Evolutionary conservation across 2,329 filamentous ascomycete species (phyloP).

Genomic region (Cercospora beticola): DNA sequence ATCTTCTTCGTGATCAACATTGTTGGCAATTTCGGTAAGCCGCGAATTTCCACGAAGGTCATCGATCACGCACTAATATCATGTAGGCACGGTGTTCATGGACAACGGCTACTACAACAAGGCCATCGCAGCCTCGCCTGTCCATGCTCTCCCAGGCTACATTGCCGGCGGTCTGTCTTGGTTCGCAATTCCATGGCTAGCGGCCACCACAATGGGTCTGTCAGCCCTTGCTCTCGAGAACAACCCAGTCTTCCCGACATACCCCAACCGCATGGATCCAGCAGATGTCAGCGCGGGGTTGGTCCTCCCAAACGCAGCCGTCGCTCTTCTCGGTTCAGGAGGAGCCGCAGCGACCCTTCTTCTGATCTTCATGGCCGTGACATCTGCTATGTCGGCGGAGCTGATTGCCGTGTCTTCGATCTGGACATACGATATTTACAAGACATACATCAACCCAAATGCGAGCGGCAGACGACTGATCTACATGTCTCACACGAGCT

Average conservation of each 20-base stretch:
- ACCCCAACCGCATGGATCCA: conserved; percentile 67
- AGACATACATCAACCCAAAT: conserved; percentile 77
- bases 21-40: conserved; percentile 67
- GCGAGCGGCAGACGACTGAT: conserved; percentile 77
- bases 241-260: conserved; percentile 70
- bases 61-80: not conserved
- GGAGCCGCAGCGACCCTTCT: conserved; percentile 77
- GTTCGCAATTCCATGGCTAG: conserved; percentile 92
- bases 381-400: conserved; percentile 77
- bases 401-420: conserved; percentile 86
- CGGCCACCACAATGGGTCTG: conserved; percentile 84
- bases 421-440: conserved; percentile 84
- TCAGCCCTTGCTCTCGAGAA: conserved; percentile 76
- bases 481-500: conserved; percentile 73
- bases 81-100: conserved; percentile 72
- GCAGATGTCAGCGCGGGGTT: conserved; percentile 79
- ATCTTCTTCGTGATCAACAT: conserved; percentile 69
- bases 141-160: conserved; percentile 82
- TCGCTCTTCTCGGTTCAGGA: conserved; percentile 76
- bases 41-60: not conserved
- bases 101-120: conserved; percentile 85
- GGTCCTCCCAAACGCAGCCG: conserved; percentile 80
- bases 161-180: conserved; percentile 82
- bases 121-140: conserved; percentile 82
- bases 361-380: conserved; percentile 88